Evolutionary conservation across 192 early-diverging fungal genomes (phyloP).

Genomic region (Coemansia sp.): DNA sequence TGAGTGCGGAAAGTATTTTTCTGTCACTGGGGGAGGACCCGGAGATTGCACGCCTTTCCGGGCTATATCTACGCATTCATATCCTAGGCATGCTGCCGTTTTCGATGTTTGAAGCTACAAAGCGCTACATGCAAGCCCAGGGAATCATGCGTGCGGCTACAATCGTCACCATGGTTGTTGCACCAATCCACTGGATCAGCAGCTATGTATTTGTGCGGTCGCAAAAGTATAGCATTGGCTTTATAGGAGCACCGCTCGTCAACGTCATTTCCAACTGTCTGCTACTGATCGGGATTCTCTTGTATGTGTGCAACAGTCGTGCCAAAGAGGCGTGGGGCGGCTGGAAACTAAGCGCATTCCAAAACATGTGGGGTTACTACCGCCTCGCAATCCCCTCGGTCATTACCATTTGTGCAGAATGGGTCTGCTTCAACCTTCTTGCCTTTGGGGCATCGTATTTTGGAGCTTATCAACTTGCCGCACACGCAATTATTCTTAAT

Average conservation of each 20-base stretch:
- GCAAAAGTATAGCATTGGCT: conserved; percentile 63
- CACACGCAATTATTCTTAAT: conserved; percentile 69
- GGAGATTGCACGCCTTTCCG: too few relatives aligned
- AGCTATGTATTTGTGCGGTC: conserved; percentile 78
- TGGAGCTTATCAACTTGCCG: conserved; percentile 68
- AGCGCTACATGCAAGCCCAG: conserved; percentile 83
- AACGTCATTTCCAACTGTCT: conserved; percentile 69
- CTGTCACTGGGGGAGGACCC: conserved; percentile 68
- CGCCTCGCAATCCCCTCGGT: conserved; percentile 76
- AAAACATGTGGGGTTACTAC: conserved; percentile 60
- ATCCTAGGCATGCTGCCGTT: conserved; percentile 71
- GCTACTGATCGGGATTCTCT: conserved; percentile 60
- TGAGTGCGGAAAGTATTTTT: conserved; percentile 68
- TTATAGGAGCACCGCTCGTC: conserved; percentile 78
- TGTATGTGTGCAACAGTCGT: conserved; percentile 63
- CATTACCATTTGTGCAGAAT: conserved; percentile 76
- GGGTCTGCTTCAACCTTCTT: conserved; percentile 73
- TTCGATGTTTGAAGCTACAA: conserved; percentile 75
- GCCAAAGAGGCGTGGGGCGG: conserved; percentile 73
- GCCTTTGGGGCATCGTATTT: conserved; percentile 73
- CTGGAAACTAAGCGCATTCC: conserved; percentile 66
- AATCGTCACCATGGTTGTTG: conserved; percentile 63
- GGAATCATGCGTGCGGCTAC: too few relatives aligned
- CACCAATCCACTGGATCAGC: conserved; percentile 69
- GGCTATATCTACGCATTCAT: conserved; percentile 63